Percentiles rank a stretch among this genome's conserved stretches.
Conservation (phyloP, 2,329 filamentous ascomycete species). For the Cordyceps militaris region DNA sequence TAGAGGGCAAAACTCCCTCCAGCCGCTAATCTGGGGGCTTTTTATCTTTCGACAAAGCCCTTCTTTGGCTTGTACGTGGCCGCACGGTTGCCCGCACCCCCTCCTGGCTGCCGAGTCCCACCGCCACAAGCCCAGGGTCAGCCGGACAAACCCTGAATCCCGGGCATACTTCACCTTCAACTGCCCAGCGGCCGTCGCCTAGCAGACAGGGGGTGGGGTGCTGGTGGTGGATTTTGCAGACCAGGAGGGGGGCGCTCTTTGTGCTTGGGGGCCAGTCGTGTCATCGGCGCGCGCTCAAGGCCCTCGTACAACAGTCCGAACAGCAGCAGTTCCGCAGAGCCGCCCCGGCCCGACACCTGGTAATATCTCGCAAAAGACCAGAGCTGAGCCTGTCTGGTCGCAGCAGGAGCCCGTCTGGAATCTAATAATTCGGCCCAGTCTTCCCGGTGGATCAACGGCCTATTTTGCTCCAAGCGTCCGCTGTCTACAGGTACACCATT, state of each 20-base stretch:
- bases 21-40: slow-evolving; percentile 7
- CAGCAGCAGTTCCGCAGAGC: slow-evolving; percentile 1
- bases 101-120: background rate
- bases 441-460: background rate
- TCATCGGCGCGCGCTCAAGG: background rate
- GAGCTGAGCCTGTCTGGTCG: slow-evolving; percentile 4
- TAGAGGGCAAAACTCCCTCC: background rate
- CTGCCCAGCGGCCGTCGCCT: slow-evolving; percentile 6
- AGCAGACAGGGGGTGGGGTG: background rate
- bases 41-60: background rate
- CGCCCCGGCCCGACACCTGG: background rate
- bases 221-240: background rate
- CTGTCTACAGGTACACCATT: background rate
- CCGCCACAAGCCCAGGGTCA: slow-evolving; percentile 7
- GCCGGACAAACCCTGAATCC: slow-evolving; percentile 11
- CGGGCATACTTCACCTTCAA: slow-evolving; percentile 7
- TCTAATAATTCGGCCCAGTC: background rate
- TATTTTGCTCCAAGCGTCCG: background rate
- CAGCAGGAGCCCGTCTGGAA: background rate
- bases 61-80: background rate
- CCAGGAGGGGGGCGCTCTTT: background rate
- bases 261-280: background rate
- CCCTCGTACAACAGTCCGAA: slow-evolving; percentile 1
- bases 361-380: background rate
- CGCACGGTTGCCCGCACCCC: background rate